Percentiles rank a stretch among this genome's conserved stretches.
Evolutionary conservation across 2,329 filamentous ascomycete genomes (phyloP).

Genomic region (Pyrenochaeta sp.): DNA sequence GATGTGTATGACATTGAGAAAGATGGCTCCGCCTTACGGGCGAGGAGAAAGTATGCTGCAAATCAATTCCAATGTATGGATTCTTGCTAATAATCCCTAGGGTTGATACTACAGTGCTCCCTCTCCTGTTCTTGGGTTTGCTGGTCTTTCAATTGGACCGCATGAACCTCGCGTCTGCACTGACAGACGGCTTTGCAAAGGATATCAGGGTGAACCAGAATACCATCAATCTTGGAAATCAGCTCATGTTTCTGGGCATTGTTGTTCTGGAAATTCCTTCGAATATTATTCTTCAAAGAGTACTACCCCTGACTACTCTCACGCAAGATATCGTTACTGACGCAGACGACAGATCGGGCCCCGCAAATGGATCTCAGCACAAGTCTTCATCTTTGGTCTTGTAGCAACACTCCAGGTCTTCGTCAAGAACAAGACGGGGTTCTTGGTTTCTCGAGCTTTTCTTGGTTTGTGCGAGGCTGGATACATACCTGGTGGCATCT

Average conservation of each 20-base stretch:
- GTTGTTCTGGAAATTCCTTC: constrained; percentile 61
- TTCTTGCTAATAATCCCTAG: constrained; percentile 31
- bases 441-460: constrained; percentile 54
- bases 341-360: constrained; percentile 32
- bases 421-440: constrained; percentile 48
- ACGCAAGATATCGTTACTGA: not conserved
- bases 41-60: constrained; percentile 25
- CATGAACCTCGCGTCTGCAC: constrained; percentile 61
- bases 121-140: constrained; percentile 59
- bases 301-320: constrained; percentile 12
- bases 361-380: constrained; percentile 58
- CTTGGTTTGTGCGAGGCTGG: constrained; percentile 60
- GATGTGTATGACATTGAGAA: constrained; percentile 11
- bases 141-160: constrained; percentile 62
- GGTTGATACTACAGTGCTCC: constrained; percentile 57
- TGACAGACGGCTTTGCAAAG: constrained; percentile 58
- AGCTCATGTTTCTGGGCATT: constrained; percentile 61
- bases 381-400: constrained; percentile 59
- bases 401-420: constrained; percentile 55
- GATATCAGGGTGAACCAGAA: constrained; percentile 55
- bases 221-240: constrained; percentile 62
- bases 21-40: constrained; percentile 17
- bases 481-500: constrained; percentile 61
- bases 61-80: not conserved
- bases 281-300: constrained; percentile 55